Conservation (phyloP, 441 rosid species). For the Corymbia citriodora region DNA sequence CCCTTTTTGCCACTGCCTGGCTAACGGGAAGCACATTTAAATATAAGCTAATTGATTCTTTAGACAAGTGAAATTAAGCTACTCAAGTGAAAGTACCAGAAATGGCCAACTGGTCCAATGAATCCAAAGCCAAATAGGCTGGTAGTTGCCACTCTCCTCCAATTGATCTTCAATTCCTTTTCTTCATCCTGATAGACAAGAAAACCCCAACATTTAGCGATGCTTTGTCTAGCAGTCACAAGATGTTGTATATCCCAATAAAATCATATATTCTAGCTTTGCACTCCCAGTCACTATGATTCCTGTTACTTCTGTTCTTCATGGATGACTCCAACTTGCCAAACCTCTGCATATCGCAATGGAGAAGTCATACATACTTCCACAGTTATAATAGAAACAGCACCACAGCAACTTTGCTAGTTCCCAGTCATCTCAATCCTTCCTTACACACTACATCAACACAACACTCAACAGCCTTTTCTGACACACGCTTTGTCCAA, state of each 20-base stretch:
- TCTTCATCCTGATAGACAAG: slow-evolving; percentile 39
- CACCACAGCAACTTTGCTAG: neutral
- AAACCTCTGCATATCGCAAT: neutral
- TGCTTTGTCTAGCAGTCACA: neutral
- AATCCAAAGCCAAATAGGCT: slow-evolving; percentile 88
- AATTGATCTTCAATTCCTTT: slow-evolving; percentile 53
- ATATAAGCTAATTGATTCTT: neutral
- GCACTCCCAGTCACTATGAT: neutral
- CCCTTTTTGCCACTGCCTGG: neutral
- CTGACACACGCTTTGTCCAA: neutral
- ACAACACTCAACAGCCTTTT: neutral
- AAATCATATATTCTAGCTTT: neutral
- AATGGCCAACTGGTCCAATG: slow-evolving; percentile 96
- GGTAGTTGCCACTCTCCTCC: slow-evolving; percentile 84
- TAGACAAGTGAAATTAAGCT: neutral
- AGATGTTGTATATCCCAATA: neutral
- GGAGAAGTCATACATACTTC: neutral
- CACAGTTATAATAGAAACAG: neutral
- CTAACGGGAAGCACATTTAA: neutral
- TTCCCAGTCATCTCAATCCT: neutral
- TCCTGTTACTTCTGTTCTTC: neutral
- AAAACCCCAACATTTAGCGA: neutral
- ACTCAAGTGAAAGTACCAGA: slow-evolving; percentile 40
- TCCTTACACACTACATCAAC: neutral
- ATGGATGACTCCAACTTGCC: neutral